These are phyloP conservation scores for Chlorella vulgaris DNA, from an alignment of 139 green algal genomes.

Conservation along the genomic window DNA sequence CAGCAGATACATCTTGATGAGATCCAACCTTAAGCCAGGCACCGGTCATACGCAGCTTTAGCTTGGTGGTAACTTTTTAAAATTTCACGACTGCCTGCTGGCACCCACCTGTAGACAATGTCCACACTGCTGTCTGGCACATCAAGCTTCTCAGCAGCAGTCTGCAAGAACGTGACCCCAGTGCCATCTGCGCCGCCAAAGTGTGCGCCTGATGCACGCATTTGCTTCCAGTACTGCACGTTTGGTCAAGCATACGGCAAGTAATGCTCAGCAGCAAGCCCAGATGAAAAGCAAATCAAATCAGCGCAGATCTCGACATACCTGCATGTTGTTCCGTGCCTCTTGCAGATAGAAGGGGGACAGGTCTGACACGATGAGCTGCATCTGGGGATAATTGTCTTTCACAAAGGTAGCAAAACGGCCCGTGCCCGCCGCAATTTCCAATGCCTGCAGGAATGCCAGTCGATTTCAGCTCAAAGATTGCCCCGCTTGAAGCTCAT, in stretches of 20 bases:
- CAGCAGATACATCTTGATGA: too few species aligned
- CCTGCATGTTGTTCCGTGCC: constrained; percentile 59
- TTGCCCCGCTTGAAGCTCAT: too few species aligned
- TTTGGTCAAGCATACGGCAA: too few species aligned
- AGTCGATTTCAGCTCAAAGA: too few species aligned
- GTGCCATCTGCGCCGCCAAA: constrained; percentile 55
- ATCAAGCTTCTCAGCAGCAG: constrained; percentile 69
- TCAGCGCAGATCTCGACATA: background rate
- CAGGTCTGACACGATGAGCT: constrained; percentile 73
- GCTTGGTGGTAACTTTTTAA: too few species aligned
- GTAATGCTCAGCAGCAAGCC: background rate
- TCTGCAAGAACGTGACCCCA: constrained; percentile 60
- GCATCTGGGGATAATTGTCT: constrained; percentile 74
- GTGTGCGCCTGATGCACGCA: constrained; percentile 28
- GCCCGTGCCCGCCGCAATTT: constrained; percentile 86
- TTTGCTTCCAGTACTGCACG: constrained; percentile 62
- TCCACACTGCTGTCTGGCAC: constrained; percentile 66
- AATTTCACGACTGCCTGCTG: too few species aligned
- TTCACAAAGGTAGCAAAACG: constrained; percentile 89
- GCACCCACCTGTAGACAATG: constrained; percentile 67
- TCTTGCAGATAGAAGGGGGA: constrained; percentile 85
- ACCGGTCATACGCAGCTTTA: too few species aligned
- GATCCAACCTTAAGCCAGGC: too few species aligned
- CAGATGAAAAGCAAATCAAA: background rate
- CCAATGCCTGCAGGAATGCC: constrained; percentile 69